Base-by-base conservation (phyloP, 768 basidiomycete species). In the Xerocomellus amylosporus region DNA sequence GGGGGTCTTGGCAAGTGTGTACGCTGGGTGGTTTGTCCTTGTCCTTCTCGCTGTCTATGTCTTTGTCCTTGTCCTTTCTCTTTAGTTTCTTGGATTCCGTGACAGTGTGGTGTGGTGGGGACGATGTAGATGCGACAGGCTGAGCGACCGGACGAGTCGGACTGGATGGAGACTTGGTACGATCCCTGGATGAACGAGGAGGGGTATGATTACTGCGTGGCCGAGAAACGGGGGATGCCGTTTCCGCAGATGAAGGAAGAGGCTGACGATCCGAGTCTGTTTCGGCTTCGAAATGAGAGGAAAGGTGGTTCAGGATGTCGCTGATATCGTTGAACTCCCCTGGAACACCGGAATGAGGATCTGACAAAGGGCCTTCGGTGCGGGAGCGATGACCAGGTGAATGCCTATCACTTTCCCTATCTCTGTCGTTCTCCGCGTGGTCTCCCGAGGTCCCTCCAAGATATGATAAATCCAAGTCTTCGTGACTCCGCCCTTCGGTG, bases 231-330 rank as follows among this genome's bases (percentile, higher is more conserved):
- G 71, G 69, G 19, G 69, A 72, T 6, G 69, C 51, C 36, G 63
- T 51, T 43, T 65, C 67, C 3, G 44, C 42, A 44, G 65, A 67
- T 30, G 77, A 74, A 30, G 77, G 72, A 14, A 77, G 74, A 8
- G 77, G 66, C 33, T 71, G 77, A 57, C 54, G 65, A 51, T 72
- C 74, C 10, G 66, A 75, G 73, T 76, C 75, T 5, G 80, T 68
- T 51, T 80, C 79, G 20, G 81, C 75, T 56, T 85, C 87, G 54
- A 91, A 87, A 55, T 85, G 84, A 5, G 82, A 76, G 24, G 85
- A 83, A 36, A 89, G 79, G 60, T 90, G 88, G 64, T 79, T 85
- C 52, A 91, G 71, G 51, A 90, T 90, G 63, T 90, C 89, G 64
- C 79, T 84, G 55, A 91, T 82, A 62, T 90, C 88, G 41, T 81